Evolutionary conservation across 257 asterid species (phyloP), one percentile per base, ranked within the genome.

Genomic region (Verbascum thapsus): DNA sequence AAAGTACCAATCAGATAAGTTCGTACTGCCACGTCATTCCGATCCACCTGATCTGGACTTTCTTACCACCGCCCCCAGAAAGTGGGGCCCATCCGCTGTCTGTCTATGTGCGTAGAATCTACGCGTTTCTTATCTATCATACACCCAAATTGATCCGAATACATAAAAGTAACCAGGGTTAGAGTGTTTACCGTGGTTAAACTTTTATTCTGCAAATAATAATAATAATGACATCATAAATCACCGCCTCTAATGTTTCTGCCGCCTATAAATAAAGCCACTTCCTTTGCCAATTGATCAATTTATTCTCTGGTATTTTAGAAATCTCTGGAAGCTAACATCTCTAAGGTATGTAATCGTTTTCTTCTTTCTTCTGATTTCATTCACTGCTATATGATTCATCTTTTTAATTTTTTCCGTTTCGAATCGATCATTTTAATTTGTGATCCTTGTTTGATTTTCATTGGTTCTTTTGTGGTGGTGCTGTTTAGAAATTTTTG

Each of bases 61-160:
- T 39, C n/a, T 12, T 12, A 12, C 11, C n/a, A 39, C 44, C n/a
- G n/a, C n/a, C n/a, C 44, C 44, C 44, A 39, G n/a, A 7, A 3
- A 39, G 10, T 9, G 44, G 44, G n/a, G 11, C 44, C 44, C 10
- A 39, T 39, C 10, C n/a, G 10, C 10, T 51, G 38, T 26, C 39
- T 13, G 40, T 35, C 12, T 1, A 0, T 16, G 44, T 63, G 78
- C 75, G 78, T 72, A 49, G 75, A 63, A 67, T 53, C 47, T 58
- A 76, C 78, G 81, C 78, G 69, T 57, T 32, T 42, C 17, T 48
- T n/a, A n/a, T n/a, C 2, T 20, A 3, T 10, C 54, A 48, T 34
- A n/a, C 58, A 32, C 38, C 0, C 26, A 20, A 1, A 42, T 34
- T 16, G 47, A n/a, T 4, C 17, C 58, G 37, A 17, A 8, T 30